These are phyloP conservation scores for Aplosporella prunicola DNA, from an alignment of 2,329 filamentous ascomycete genomes.

Conservation along the genomic window DNA sequence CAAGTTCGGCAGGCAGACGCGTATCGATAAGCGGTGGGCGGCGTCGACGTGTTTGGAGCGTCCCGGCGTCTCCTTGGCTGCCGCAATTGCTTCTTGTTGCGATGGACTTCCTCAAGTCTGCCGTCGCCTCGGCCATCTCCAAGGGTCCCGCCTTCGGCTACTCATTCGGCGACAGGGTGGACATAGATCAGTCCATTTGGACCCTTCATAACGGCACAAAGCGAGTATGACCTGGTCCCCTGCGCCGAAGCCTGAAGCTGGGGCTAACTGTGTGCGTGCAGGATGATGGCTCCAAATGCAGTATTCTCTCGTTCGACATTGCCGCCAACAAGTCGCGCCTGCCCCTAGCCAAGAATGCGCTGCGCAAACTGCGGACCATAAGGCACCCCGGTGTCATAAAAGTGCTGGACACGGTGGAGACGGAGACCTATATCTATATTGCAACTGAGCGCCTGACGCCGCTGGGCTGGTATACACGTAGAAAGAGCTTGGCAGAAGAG, in stretches of 20 bases:
- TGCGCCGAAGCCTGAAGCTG: neutral
- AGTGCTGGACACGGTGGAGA: conserved; percentile 92
- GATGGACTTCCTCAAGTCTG: conserved; percentile 98
- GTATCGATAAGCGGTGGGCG: conserved; percentile 2
- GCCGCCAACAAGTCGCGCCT: conserved; percentile 68
- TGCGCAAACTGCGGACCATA: conserved; percentile 86
- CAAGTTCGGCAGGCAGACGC: neutral
- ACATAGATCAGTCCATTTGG: conserved; percentile 91
- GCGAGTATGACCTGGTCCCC: conserved; percentile 49
- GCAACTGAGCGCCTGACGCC: conserved; percentile 85
- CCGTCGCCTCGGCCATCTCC: conserved; percentile 91
- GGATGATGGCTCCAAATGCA: conserved; percentile 92
- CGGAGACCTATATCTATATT: conserved; percentile 91
- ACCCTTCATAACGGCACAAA: conserved; percentile 90
- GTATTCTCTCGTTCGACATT: conserved; percentile 93
- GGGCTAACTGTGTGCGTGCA: conserved; percentile 27
- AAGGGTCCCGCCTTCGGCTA: conserved; percentile 92
- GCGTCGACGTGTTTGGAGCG: conserved; percentile 1
- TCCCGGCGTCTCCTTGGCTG: neutral
- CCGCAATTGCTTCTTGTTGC: neutral
- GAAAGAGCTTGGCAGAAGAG: conserved; percentile 79
- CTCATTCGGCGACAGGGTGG: conserved; percentile 83
- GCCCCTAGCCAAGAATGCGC: conserved; percentile 82
- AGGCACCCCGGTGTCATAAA: conserved; percentile 92
- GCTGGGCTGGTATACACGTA: conserved; percentile 78